Percentiles rank a stretch among this genome's conserved stretches.
Conservation (phyloP, 106 monocot genomes). For the Platanthera zijinensis region DNA sequence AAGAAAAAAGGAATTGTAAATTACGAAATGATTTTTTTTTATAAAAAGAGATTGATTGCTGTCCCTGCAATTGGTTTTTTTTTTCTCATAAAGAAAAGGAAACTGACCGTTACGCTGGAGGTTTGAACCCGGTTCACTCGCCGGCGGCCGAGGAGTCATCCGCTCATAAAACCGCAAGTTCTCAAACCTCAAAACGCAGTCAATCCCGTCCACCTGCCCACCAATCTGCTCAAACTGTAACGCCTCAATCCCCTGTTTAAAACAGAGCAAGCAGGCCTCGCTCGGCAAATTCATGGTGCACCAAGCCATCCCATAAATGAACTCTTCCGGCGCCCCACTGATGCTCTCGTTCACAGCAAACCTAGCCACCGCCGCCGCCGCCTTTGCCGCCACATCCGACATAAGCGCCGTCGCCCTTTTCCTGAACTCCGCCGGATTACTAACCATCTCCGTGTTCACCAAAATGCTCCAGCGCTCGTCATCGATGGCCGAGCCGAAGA, state of each 20-base stretch:
- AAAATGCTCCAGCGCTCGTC: not conserved
- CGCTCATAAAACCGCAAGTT: not conserved
- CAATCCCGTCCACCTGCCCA: not conserved
- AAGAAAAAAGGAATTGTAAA: too few relatives aligned
- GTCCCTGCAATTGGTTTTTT: too few relatives aligned
- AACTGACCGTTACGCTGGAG: too few relatives aligned
- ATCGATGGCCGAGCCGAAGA: not conserved
- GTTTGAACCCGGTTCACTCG: too few relatives aligned
- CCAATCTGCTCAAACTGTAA: not conserved
- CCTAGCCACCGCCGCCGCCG: constrained; percentile 1
- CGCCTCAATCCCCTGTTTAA: not conserved
- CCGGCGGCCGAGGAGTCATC: too few relatives aligned
- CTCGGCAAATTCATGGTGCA: constrained; percentile 21
- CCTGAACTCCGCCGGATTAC: not conserved
- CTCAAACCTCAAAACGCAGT: not conserved
- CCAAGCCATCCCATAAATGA: constrained; percentile 20
- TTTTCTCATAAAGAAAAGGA: too few relatives aligned
- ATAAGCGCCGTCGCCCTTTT: constrained; percentile 3
- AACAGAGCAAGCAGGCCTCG: constrained; percentile 4
- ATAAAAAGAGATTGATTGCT: too few relatives aligned
- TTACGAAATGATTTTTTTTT: too few relatives aligned
- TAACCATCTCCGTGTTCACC: not conserved
- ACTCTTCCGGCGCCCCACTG: too few relatives aligned
- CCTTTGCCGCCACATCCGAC: not conserved
- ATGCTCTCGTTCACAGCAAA: not conserved